phyloP scores from a whole-genome alignment of 2,329 filamentous ascomycete genomes.

The Furcasterigmium furcatum region DNA sequence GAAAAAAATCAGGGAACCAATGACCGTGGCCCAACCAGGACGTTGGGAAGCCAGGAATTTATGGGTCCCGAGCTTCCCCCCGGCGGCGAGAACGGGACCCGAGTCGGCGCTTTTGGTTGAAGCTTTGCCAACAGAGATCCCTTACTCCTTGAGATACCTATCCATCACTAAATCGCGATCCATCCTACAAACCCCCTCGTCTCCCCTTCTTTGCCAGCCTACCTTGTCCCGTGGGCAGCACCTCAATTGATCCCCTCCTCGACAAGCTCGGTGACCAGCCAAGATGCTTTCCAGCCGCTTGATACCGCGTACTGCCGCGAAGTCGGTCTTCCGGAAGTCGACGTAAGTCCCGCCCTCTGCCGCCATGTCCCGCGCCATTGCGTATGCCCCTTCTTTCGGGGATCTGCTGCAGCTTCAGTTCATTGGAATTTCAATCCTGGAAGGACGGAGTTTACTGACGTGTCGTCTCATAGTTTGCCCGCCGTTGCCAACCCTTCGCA shows the following conservation, averaged over 20 bases:
- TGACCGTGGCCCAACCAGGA: not conserved
- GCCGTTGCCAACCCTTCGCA: constrained; percentile 40
- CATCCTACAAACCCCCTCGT: not conserved
- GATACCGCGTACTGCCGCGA: constrained; percentile 55
- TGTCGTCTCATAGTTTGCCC: constrained; percentile 38
- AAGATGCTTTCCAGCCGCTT: constrained; percentile 60
- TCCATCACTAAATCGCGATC: not conserved
- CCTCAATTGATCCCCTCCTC: not conserved
- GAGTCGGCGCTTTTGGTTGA: constrained; percentile 1
- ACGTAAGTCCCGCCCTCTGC: constrained; percentile 37
- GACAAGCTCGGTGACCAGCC: constrained; percentile 7
- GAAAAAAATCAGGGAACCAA: not conserved
- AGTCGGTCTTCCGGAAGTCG: constrained; percentile 53
- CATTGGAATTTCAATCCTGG: not conserved
- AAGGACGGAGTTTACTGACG: too few species aligned
- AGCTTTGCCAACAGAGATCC: not conserved
- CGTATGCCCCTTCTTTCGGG: too few species aligned
- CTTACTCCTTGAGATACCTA: not conserved
- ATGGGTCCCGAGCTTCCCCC: not conserved
- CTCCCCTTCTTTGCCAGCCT: constrained; percentile 7
- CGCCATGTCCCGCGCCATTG: constrained; percentile 5
- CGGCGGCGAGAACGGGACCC: not conserved
- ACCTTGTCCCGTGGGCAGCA: not conserved
- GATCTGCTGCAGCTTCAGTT: too few species aligned
- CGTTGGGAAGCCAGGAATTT: not conserved